These are phyloP conservation scores for Fonsecaea nubica DNA, from an alignment of 2,329 filamentous ascomycete species.

Conservation along the genomic window DNA sequence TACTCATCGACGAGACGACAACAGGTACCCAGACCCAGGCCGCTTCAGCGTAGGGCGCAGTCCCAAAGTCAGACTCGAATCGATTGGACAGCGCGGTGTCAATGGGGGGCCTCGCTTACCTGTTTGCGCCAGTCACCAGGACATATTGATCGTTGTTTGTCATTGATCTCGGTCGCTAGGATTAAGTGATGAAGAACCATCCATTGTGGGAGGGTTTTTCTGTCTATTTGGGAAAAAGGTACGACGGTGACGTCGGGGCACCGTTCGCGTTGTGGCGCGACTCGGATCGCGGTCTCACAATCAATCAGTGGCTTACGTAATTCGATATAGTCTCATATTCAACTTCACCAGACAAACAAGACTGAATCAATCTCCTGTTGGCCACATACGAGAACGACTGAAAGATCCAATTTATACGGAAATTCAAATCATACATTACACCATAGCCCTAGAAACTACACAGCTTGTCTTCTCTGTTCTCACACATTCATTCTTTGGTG, in stretches of 20 bases:
- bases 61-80: slow-evolving; percentile 42
- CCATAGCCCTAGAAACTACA: background rate
- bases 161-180: slow-evolving; percentile 2
- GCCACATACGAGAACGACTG: background rate
- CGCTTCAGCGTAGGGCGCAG: slow-evolving; percentile 59
- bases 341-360: no score
- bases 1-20: slow-evolving; percentile 90
- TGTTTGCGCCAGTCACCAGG: slow-evolving; percentile 85
- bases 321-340: background rate
- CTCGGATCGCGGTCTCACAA: slow-evolving; percentile 1
- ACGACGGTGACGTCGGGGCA: no score
- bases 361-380: no score
- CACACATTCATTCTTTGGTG: background rate
- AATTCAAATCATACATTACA: background rate
- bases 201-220: background rate
- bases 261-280: slow-evolving; percentile 8
- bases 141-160: slow-evolving; percentile 50
- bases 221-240: background rate
- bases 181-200: background rate
- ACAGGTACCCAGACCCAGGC: slow-evolving; percentile 83
- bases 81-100: background rate
- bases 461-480: no score
- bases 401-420: background rate
- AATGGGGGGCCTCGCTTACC: slow-evolving; percentile 58
- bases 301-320: background rate